Conservation (phyloP, 805 yeast genomes). For the Starmerella roubikii region DNA sequence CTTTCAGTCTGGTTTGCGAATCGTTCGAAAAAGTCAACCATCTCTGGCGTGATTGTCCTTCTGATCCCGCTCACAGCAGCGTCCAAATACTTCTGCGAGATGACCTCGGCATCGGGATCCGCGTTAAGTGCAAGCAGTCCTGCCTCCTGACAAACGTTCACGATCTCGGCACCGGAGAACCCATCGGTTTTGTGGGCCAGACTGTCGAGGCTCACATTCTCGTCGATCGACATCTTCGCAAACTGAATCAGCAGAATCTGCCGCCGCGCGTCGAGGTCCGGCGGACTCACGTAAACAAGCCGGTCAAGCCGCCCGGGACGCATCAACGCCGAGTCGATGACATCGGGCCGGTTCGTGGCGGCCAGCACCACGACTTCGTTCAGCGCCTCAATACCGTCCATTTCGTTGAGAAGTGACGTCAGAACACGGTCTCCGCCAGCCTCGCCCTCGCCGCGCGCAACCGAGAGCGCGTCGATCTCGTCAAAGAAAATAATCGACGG, state of each 20-base stretch:
- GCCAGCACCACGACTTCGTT: slow-evolving; percentile 90
- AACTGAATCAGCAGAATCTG: slow-evolving; percentile 67
- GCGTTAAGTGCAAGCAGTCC: slow-evolving; percentile 92
- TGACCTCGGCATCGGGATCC: slow-evolving; percentile 34
- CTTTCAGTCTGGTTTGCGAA: slow-evolving; percentile 37
- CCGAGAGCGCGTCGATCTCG: slow-evolving; percentile 88
- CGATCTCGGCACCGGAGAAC: slow-evolving; percentile 94
- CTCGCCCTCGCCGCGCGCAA: slow-evolving; percentile 51
- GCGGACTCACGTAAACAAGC: slow-evolving; percentile 86
- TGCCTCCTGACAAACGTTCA: slow-evolving; percentile 83
- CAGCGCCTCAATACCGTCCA: slow-evolving; percentile 93
- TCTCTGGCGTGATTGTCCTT: slow-evolving; percentile 69
- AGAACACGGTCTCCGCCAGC: slow-evolving; percentile 65
- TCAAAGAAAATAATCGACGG: slow-evolving; percentile 92
- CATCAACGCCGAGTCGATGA: slow-evolving; percentile 80
- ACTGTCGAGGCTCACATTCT: slow-evolving; percentile 36
- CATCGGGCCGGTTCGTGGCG: slow-evolving; percentile 91
- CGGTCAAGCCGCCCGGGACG: slow-evolving; percentile 95
- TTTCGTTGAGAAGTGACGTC: slow-evolving; percentile 82
- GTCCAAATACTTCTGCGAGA: slow-evolving; percentile 54
- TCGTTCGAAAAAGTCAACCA: slow-evolving; percentile 60
- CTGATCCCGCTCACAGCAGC: slow-evolving; percentile 56
- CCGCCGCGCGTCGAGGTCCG: slow-evolving; percentile 64
- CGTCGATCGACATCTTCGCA: slow-evolving; percentile 43
- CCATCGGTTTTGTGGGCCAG: slow-evolving; percentile 66